Evolutionary conservation across 2,329 filamentous ascomycete species (phyloP).

Genomic region (Fusarium sp.): DNA sequence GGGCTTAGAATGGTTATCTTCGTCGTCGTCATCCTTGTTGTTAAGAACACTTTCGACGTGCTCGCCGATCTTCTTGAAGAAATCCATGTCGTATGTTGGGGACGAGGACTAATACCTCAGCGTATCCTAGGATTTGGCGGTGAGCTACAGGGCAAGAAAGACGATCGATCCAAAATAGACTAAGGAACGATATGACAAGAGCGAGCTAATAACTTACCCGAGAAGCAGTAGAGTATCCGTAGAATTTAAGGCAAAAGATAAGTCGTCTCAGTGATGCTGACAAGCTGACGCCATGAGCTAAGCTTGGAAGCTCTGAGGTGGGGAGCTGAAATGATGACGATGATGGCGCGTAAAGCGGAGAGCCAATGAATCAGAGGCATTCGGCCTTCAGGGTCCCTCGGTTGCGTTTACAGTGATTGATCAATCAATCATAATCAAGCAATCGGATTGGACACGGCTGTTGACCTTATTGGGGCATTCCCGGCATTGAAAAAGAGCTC

Average conservation of each 20-base stretch:
- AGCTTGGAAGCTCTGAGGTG: conserved; percentile 31
- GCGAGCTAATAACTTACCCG: conserved; percentile 8
- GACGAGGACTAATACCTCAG: conserved; percentile 10
- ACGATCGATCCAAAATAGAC: background rate
- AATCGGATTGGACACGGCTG: conserved; percentile 8
- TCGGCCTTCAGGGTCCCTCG: background rate
- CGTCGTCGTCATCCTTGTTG: conserved; percentile 54
- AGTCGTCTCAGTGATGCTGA: conserved; percentile 29
- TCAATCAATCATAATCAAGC: background rate
- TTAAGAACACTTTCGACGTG: conserved; percentile 45
- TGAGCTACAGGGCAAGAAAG: background rate
- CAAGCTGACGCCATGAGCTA: conserved; percentile 35
- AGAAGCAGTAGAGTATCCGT: conserved; percentile 6
- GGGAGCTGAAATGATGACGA: conserved; percentile 32
- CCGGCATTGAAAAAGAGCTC: conserved; percentile 6
- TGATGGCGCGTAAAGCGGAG: conserved; percentile 22
- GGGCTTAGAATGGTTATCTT: conserved; percentile 56
- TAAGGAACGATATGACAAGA: background rate
- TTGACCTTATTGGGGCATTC: conserved; percentile 12
- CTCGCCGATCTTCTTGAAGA: conserved; percentile 54
- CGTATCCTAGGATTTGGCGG: conserved; percentile 5
- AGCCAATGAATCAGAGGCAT: conserved; percentile 28
- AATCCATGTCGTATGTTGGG: conserved; percentile 41
- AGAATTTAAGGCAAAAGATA: conserved; percentile 22
- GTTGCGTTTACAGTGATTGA: conserved; percentile 9